Conservation (phyloP, 2,329 filamentous ascomycete species). For the Calonectria crousiana region DNA sequence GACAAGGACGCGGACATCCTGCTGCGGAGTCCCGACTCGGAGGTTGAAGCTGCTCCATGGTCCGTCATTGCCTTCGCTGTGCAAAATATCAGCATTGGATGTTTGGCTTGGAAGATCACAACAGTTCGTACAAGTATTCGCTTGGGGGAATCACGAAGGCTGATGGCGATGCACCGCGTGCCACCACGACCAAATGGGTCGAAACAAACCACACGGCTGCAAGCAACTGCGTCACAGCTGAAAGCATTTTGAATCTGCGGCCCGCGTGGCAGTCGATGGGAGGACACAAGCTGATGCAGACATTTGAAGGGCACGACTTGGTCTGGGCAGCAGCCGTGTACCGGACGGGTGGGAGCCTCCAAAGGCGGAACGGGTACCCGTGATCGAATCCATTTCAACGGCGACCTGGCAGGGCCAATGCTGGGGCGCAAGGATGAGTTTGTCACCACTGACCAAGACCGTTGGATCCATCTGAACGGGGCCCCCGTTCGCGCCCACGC, state of each 20-base stretch:
- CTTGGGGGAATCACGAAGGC: conserved; percentile 8
- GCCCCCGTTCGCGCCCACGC: not conserved
- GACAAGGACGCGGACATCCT: conserved; percentile 8
- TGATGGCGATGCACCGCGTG: not conserved
- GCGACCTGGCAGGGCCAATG: not conserved
- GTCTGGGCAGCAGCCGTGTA: not conserved
- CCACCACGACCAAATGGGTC: not conserved
- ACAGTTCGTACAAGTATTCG: not conserved
- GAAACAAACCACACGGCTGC: not conserved
- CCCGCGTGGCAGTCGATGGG: too few species aligned
- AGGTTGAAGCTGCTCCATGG: conserved; percentile 16
- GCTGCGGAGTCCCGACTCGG: conserved; percentile 9
- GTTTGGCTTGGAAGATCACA: too few species aligned
- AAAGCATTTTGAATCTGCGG: not conserved
- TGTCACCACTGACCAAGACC: not conserved
- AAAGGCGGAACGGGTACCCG: not conserved
- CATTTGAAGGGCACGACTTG: not conserved
- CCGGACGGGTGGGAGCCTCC: not conserved
- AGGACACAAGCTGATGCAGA: not conserved
- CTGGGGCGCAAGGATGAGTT: not conserved
- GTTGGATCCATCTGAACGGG: not conserved
- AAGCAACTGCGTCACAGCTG: not conserved
- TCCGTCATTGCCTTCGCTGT: conserved; percentile 15
- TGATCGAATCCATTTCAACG: not conserved
- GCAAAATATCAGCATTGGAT: not conserved